These are phyloP conservation scores for Articulospora tetracladia DNA, from an alignment of 495 filamentous ascomycete species.

Conservation along the genomic window DNA sequence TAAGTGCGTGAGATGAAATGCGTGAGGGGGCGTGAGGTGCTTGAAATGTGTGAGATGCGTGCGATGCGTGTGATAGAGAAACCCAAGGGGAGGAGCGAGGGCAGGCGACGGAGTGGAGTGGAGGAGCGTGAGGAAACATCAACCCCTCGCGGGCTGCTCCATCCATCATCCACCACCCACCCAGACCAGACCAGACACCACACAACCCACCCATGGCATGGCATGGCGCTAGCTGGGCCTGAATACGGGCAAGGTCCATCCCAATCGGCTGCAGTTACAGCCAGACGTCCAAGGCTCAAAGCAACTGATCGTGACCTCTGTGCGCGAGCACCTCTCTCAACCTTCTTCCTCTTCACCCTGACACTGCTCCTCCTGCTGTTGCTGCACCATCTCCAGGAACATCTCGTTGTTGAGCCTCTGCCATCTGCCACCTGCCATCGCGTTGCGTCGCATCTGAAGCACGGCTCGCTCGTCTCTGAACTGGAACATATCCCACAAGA, in stretches of 20 bases:
- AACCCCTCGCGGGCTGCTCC: neutral
- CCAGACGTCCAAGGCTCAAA: conserved; percentile 7
- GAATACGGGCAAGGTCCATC: neutral
- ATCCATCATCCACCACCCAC: neutral
- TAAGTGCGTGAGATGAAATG: no score
- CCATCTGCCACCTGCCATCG: neutral
- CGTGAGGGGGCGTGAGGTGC: no score
- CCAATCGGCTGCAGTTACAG: conserved; percentile 11
- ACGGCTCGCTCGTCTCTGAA: neutral
- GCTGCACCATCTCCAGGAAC: neutral
- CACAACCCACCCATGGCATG: no score
- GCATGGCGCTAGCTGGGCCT: neutral
- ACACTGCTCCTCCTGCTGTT: neutral
- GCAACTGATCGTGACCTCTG: conserved; percentile 13
- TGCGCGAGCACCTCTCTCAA: neutral
- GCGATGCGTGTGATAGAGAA: no score
- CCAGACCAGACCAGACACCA: no score
- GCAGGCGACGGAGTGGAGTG: no score
- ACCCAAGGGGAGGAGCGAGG: no score
- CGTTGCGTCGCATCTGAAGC: neutral
- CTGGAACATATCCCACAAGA: conserved; percentile 9
- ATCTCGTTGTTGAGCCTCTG: neutral
- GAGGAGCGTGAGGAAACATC: no score
- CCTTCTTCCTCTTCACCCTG: neutral
- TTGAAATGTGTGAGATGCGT: no score